phyloP scores from a whole-genome alignment of 2,329 filamentous ascomycete genomes.

The Nigrospora oryzae region DNA sequence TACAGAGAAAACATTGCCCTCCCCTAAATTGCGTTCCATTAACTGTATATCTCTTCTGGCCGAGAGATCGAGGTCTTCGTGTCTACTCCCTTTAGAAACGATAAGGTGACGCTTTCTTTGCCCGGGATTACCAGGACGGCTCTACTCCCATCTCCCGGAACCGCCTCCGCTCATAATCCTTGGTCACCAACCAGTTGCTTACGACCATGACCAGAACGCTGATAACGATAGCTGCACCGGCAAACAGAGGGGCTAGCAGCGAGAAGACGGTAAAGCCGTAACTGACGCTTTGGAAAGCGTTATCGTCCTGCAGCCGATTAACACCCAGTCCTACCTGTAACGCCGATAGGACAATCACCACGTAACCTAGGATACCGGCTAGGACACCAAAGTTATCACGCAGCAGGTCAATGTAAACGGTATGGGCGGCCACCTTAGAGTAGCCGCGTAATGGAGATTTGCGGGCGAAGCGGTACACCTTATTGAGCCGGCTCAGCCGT shows the following conservation, averaged over 20 bases:
- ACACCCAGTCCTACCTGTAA: conserved; percentile 20
- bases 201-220: conserved; percentile 13
- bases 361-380: conserved; percentile 26
- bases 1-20: no score
- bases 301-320: conserved; percentile 11
- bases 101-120: background rate
- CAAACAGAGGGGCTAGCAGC: conserved; percentile 17
- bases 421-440: conserved; percentile 13
- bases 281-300: conserved; percentile 18
- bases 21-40: no score
- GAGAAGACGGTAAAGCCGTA: conserved; percentile 21
- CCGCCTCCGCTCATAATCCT: conserved; percentile 14
- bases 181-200: conserved; percentile 18
- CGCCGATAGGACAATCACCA: conserved; percentile 21
- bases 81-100: no score
- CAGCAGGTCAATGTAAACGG: conserved; percentile 27
- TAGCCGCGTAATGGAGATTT: conserved; percentile 16
- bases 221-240: conserved; percentile 11
- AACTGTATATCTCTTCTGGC: no score
- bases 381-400: conserved; percentile 29
- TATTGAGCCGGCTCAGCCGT: conserved; percentile 27
- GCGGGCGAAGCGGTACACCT: conserved; percentile 27
- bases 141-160: conserved; percentile 18
- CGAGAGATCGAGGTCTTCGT: no score
- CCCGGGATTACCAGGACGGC: conserved; percentile 12